phyloP scores from a whole-genome alignment of 148 eudicot genomes.

The Arctostaphylos glauca region DNA sequence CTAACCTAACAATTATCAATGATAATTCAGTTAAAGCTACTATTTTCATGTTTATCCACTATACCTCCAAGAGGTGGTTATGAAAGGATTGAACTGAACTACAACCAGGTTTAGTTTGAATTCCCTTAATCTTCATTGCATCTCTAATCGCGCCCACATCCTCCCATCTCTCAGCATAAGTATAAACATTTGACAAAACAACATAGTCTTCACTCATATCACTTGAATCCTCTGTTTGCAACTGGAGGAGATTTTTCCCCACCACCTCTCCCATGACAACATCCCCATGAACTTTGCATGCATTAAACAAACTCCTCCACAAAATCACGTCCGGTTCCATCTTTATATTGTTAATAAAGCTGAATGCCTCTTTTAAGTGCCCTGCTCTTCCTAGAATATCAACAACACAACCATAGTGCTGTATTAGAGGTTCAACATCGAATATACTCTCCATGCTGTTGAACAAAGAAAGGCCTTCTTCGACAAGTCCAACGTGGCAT shows the following conservation, averaged over 20 bases:
- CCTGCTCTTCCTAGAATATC: constrained; percentile 69
- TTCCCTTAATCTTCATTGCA: constrained; percentile 40
- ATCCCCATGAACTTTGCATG: constrained; percentile 56
- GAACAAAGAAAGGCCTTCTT: constrained; percentile 54
- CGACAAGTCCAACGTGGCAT: constrained; percentile 52
- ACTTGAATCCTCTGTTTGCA: constrained; percentile 17
- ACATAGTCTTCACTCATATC: constrained; percentile 49
- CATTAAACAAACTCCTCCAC: constrained; percentile 64
- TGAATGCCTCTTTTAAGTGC: constrained; percentile 49
- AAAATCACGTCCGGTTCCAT: constrained; percentile 32
- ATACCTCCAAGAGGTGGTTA: background rate
- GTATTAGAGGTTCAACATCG: constrained; percentile 32
- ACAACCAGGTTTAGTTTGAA: constrained; percentile 39
- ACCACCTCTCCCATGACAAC: constrained; percentile 53
- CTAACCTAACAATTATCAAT: background rate
- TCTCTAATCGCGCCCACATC: constrained; percentile 51
- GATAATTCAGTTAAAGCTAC: background rate
- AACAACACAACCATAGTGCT: constrained; percentile 58
- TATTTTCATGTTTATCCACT: background rate
- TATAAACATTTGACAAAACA: constrained; percentile 67
- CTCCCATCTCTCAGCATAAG: constrained; percentile 58
- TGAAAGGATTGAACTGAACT: constrained; percentile 31
- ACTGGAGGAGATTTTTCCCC: constrained; percentile 45
- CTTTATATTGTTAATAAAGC: constrained; percentile 31
- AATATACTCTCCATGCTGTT: constrained; percentile 43